Percentiles rank a stretch among this genome's conserved stretches.
These are phyloP conservation scores for Coccinonectria pachysandricola DNA, from an alignment of 2,329 filamentous ascomycete species.

Conservation along the genomic window DNA sequence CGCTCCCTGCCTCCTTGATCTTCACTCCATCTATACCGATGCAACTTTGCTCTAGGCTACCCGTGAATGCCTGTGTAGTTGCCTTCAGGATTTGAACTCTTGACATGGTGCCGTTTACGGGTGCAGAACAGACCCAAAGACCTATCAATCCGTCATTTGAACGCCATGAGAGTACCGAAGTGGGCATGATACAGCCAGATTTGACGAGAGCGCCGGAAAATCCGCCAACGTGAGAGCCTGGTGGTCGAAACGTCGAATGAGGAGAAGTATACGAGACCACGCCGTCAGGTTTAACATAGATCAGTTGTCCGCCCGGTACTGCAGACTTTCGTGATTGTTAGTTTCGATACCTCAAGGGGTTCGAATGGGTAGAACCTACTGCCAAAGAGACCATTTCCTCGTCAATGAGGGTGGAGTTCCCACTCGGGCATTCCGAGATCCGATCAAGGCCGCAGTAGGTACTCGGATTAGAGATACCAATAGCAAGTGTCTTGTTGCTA, in stretches of 20 bases:
- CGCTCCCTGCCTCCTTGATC: conserved; percentile 14
- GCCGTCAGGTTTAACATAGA: conserved; percentile 47
- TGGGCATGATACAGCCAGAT: conserved; percentile 12
- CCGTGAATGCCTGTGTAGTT: conserved; percentile 17
- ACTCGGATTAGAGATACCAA: conserved; percentile 17
- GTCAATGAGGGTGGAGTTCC: conserved; percentile 18
- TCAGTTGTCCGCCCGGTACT: conserved; percentile 53
- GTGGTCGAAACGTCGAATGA: conserved; percentile 42
- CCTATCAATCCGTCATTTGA: conserved; percentile 11
- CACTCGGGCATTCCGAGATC: conserved; percentile 15
- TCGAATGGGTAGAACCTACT: conserved; percentile 8
- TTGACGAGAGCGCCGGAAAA: conserved; percentile 29
- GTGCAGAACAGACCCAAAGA: conserved; percentile 22
- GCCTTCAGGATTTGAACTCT: conserved; percentile 10
- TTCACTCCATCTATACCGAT: conserved; percentile 22
- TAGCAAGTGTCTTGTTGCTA: conserved; percentile 15
- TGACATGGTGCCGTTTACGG: conserved; percentile 3
- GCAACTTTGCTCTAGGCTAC: conserved; percentile 21
- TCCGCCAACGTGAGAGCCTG: conserved; percentile 37
- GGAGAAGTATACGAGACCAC: conserved; percentile 44
- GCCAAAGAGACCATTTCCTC: conserved; percentile 19
- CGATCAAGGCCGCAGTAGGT: conserved; percentile 16
- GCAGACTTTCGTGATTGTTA: conserved; percentile 25
- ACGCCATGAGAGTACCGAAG: conserved; percentile 16
- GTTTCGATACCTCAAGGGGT: background rate